Percentiles rank a stretch among this genome's conserved stretches.
phyloP scores from a whole-genome alignment of 768 basidiomycete species.

The Trametes elegans region DNA sequence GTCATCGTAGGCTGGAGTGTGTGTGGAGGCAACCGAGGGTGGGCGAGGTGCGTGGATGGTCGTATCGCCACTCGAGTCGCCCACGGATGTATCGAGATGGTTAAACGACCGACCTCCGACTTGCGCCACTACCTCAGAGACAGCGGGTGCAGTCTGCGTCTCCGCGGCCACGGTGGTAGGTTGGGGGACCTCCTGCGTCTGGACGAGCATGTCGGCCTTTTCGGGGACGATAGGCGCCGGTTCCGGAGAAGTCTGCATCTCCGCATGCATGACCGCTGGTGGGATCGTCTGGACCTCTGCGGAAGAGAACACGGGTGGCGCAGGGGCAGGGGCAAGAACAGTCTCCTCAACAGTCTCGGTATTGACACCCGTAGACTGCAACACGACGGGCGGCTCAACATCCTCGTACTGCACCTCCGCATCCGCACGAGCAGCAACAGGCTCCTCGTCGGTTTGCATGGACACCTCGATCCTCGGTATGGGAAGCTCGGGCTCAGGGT shows the following conservation, averaged over 20 bases:
- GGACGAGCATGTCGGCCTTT: slow-evolving; percentile 25
- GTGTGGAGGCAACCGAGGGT: not conserved
- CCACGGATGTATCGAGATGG: slow-evolving; percentile 12
- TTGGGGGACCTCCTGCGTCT: slow-evolving; percentile 14
- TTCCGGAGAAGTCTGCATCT: slow-evolving; percentile 32
- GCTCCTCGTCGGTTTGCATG: slow-evolving; percentile 33
- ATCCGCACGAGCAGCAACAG: slow-evolving; percentile 37
- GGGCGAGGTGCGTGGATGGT: slow-evolving; percentile 24
- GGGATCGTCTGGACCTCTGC: slow-evolving; percentile 21
- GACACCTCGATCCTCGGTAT: slow-evolving; percentile 25
- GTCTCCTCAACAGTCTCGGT: slow-evolving; percentile 36
- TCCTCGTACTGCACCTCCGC: slow-evolving; percentile 49
- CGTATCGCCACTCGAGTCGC: slow-evolving; percentile 32
- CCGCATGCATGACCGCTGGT: slow-evolving; percentile 20
- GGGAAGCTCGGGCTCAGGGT: slow-evolving; percentile 25
- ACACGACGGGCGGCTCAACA: slow-evolving; percentile 22
- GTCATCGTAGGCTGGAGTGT: slow-evolving; percentile 33
- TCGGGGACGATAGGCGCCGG: slow-evolving; percentile 19
- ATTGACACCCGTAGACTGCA: slow-evolving; percentile 33
- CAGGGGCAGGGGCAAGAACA: slow-evolving; percentile 12
- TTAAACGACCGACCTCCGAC: not conserved
- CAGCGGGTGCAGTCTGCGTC: slow-evolving; percentile 18
- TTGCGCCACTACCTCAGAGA: not conserved
- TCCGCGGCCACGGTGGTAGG: slow-evolving; percentile 13
- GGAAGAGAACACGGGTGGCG: slow-evolving; percentile 23